Conservation (phyloP, 805 yeast species). For the Schizosaccharomyces octosporus region DNA sequence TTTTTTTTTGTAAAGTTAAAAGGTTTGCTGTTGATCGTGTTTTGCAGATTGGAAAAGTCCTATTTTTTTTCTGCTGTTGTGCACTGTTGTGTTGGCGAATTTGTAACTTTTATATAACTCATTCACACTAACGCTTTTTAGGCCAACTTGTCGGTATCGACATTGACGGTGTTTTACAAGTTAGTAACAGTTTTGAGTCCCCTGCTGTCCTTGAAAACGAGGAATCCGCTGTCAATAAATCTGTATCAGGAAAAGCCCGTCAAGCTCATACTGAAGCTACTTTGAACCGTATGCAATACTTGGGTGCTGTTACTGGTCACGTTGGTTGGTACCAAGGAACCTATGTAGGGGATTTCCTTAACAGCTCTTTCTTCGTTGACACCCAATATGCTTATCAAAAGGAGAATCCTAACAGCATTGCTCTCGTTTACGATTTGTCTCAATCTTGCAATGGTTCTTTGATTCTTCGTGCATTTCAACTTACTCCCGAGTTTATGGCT, state of each 20-base stretch:
- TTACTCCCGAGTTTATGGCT: constrained; percentile 35
- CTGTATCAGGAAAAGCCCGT: constrained; percentile 32
- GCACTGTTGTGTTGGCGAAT: neutral
- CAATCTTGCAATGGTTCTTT: constrained; percentile 34
- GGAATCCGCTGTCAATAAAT: constrained; percentile 21
- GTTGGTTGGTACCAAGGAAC: constrained; percentile 67
- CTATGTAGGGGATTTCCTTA: constrained; percentile 42
- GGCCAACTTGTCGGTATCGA: constrained; percentile 58
- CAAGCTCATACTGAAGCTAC: constrained; percentile 46
- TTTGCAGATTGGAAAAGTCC: neutral
- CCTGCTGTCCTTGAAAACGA: constrained; percentile 17
- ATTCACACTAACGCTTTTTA: too few relatives aligned
- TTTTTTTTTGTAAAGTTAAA: too few relatives aligned
- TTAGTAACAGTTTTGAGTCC: constrained; percentile 41
- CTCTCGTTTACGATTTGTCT: constrained; percentile 41
- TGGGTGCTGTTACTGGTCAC: constrained; percentile 42
- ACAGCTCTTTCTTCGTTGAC: constrained; percentile 31
- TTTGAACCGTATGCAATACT: constrained; percentile 32
- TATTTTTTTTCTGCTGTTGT: neutral
- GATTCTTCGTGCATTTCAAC: constrained; percentile 42
- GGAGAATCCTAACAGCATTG: constrained; percentile 21
- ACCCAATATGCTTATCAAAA: constrained; percentile 40
- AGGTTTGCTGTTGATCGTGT: too few relatives aligned
- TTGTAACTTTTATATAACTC: too few relatives aligned
- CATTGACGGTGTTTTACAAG: constrained; percentile 20